Conservation (phyloP, 2,329 filamentous ascomycete genomes). For the Fusarium pseudonygamai region DNA sequence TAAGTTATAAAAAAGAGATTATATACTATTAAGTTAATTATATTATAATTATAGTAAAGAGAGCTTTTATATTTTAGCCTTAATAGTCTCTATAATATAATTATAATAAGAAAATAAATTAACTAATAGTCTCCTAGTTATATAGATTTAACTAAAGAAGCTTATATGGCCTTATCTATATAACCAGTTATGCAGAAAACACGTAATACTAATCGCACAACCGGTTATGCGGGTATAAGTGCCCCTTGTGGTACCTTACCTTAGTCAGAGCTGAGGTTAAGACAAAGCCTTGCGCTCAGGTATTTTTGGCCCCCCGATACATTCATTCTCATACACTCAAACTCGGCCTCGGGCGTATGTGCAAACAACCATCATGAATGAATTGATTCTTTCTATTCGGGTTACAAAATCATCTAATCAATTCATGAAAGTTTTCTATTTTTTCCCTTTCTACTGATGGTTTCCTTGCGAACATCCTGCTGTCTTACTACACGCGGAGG, state of each 20-base stretch:
- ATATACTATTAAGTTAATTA: too few species aligned
- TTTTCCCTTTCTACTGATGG: not conserved
- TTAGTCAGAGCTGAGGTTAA: slow-evolving; percentile 24
- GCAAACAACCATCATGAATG: not conserved
- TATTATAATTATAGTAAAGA: too few species aligned
- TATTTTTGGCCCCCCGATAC: slow-evolving; percentile 24
- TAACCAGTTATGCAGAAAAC: too few species aligned
- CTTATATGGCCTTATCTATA: too few species aligned
- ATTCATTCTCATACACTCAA: not conserved
- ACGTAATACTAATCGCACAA: too few species aligned
- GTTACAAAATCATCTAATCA: not conserved
- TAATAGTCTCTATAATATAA: too few species aligned
- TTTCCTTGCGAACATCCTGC: not conserved
- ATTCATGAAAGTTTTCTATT: not conserved
- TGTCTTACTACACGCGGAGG: not conserved
- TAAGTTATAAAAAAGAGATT: too few species aligned
- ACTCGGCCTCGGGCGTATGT: not conserved
- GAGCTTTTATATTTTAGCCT: too few species aligned
- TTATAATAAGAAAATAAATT: too few species aligned
- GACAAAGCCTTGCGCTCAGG: not conserved
- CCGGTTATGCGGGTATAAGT: not conserved
- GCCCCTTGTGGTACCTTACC: slow-evolving; percentile 34
- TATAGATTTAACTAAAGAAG: too few species aligned
- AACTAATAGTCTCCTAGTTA: too few species aligned
- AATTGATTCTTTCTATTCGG: not conserved